phyloP scores from a whole-genome alignment of 2,329 filamentous ascomycete genomes.

The Alternaria infectoria region DNA sequence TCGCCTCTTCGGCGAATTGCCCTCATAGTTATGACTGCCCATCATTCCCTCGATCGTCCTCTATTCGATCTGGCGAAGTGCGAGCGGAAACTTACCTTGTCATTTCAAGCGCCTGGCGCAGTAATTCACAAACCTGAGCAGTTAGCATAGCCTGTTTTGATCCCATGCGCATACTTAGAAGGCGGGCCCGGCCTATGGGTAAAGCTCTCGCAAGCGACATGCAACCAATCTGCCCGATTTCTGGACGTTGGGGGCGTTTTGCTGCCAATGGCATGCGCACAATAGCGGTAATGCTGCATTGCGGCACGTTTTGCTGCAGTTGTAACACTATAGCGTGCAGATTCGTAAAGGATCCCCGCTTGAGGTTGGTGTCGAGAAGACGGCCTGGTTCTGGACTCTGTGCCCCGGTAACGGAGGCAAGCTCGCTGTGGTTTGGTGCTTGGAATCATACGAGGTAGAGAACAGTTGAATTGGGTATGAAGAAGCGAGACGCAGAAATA shows the following conservation, averaged over 20 bases:
- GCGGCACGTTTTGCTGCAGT: not conserved
- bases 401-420: not conserved
- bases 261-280: not conserved
- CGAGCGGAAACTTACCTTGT: not conserved
- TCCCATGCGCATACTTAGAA: not conserved
- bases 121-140: slow-evolving; percentile 11
- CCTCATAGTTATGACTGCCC: not conserved
- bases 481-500: not conserved
- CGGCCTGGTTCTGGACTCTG: not conserved
- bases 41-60: not conserved
- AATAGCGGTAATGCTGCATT: slow-evolving; percentile 5
- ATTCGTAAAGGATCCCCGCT: not conserved
- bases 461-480: not conserved
- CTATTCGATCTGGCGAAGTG: not conserved
- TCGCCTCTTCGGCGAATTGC: not conserved
- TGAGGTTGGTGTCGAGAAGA: not conserved
- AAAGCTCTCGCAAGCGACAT: not conserved
- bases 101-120: slow-evolving; percentile 11
- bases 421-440: not conserved
- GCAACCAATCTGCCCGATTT: slow-evolving; percentile 11
- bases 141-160: slow-evolving; percentile 18
- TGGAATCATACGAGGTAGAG: not conserved
- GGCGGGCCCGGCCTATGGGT: slow-evolving; percentile 8
- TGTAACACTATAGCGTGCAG: not conserved
- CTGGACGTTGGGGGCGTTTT: slow-evolving; percentile 9